Evolutionary conservation across 371 early-diverging fungal genomes (phyloP).

Genomic region (Encephalitozoon hellem): DNA sequence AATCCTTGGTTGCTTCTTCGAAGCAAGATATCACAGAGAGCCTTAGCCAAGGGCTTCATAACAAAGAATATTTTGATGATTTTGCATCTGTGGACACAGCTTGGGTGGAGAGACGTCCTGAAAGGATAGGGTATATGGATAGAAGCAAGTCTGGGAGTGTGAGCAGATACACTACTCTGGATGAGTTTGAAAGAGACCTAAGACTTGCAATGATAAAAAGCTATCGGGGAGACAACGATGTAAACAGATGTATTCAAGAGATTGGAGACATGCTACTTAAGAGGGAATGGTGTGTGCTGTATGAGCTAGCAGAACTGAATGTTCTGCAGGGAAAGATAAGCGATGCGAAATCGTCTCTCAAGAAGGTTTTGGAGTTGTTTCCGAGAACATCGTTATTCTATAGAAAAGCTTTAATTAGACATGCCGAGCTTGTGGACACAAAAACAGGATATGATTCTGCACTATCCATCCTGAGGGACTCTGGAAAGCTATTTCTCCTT

Average conservation of each 20-base stretch:
- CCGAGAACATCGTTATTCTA: not conserved
- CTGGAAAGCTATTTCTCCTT: constrained; percentile 39
- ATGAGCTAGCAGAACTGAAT: constrained; percentile 50
- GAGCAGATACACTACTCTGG: not conserved
- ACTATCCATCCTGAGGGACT: constrained; percentile 25
- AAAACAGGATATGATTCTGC: constrained; percentile 40
- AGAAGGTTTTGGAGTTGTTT: constrained; percentile 31
- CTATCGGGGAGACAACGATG: constrained; percentile 5
- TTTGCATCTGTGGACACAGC: constrained; percentile 9
- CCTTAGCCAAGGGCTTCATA: not conserved
- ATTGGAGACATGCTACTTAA: constrained; percentile 44
- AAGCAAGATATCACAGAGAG: not conserved
- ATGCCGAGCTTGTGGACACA: constrained; percentile 40
- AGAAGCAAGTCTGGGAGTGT: not conserved
- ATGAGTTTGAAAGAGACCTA: constrained; percentile 18
- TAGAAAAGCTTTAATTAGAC: constrained; percentile 11
- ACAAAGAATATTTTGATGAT: not conserved
- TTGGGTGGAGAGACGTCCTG: not conserved
- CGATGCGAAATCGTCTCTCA: constrained; percentile 49
- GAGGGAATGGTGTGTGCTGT: constrained; percentile 54
- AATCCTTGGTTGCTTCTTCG: not conserved
- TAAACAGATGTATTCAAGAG: constrained; percentile 20
- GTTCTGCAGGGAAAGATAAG: constrained; percentile 37
- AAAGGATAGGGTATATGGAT: not conserved
- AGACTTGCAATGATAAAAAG: constrained; percentile 30